These are phyloP conservation scores for Fusarium chaquense DNA, from an alignment of 2,329 filamentous ascomycete genomes.

Conservation along the genomic window DNA sequence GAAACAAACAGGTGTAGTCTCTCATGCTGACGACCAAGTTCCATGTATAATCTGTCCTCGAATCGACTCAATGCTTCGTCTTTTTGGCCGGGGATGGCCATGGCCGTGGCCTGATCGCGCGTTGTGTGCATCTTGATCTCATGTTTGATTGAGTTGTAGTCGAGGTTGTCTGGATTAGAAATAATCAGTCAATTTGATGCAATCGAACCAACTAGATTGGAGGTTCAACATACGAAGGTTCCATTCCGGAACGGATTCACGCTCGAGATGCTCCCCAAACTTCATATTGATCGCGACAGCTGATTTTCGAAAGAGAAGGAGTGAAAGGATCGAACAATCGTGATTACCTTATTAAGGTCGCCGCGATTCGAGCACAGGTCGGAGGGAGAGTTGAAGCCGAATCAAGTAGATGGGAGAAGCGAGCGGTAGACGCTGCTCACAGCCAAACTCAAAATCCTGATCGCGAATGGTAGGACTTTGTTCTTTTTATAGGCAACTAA, in stretches of 20 bases:
- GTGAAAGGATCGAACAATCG: conserved; percentile 10
- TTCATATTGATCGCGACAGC: conserved; percentile 50
- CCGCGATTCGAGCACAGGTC: conserved; percentile 15
- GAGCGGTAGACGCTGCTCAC: conserved; percentile 32
- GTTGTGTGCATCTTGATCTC: conserved; percentile 85
- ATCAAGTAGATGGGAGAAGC: conserved; percentile 26
- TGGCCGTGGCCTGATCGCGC: conserved; percentile 74
- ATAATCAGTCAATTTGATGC: conserved; percentile 11
- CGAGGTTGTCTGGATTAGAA: conserved; percentile 77
- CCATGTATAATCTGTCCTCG: conserved; percentile 76
- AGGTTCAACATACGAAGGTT: conserved; percentile 71
- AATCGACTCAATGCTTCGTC: conserved; percentile 71
- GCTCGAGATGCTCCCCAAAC: conserved; percentile 69
- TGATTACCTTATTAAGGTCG: conserved; percentile 9
- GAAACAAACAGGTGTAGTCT: conserved; percentile 82
- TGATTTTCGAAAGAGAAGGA: neutral
- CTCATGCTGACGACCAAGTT: conserved; percentile 80
- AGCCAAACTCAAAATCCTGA: neutral
- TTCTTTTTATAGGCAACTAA: conserved; percentile 27
- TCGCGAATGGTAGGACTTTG: neutral
- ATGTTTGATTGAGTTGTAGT: conserved; percentile 88
- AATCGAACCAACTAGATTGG: conserved; percentile 12
- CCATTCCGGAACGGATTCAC: conserved; percentile 85
- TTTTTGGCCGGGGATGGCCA: conserved; percentile 79
- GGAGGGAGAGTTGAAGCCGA: conserved; percentile 13